phyloP scores from a whole-genome alignment of 768 basidiomycete species.

The Pulveroboletus sp. region DNA sequence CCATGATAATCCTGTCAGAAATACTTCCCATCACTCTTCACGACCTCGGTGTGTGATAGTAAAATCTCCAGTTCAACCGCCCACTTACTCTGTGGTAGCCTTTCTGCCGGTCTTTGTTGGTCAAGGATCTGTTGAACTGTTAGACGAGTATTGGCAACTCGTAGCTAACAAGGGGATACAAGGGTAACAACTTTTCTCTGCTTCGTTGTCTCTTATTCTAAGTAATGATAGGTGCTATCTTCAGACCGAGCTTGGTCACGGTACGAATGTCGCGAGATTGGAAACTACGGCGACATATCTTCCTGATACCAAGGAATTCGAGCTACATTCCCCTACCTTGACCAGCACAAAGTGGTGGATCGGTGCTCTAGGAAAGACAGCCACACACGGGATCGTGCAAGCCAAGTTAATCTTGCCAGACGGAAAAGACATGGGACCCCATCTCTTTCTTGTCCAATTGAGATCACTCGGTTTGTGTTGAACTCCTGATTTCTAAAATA shows the following conservation, averaged over 20 bases:
- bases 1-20: slow-evolving; percentile 52
- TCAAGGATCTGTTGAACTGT: slow-evolving; percentile 55
- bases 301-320: slow-evolving; percentile 65
- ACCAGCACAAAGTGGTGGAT: slow-evolving; percentile 86
- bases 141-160: slow-evolving; percentile 50
- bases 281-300: slow-evolving; percentile 79
- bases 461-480: slow-evolving; percentile 51
- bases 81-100: slow-evolving; percentile 23
- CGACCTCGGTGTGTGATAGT: slow-evolving; percentile 27
- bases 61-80: slow-evolving; percentile 26
- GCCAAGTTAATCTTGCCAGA: slow-evolving; percentile 67
- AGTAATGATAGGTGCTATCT: slow-evolving; percentile 52
- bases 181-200: slow-evolving; percentile 30
- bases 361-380: slow-evolving; percentile 66
- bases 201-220: neutral
- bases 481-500: neutral
- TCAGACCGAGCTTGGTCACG: slow-evolving; percentile 80
- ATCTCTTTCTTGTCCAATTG: slow-evolving; percentile 73
- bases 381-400: slow-evolving; percentile 75
- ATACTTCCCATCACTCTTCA: slow-evolving; percentile 46
- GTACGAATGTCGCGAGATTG: slow-evolving; percentile 63
- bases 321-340: slow-evolving; percentile 71
- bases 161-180: slow-evolving; percentile 56
- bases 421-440: slow-evolving; percentile 63
- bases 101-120: slow-evolving; percentile 68